Conservation (phyloP, 768 basidiomycete species). For the Suillus subaureus region DNA sequence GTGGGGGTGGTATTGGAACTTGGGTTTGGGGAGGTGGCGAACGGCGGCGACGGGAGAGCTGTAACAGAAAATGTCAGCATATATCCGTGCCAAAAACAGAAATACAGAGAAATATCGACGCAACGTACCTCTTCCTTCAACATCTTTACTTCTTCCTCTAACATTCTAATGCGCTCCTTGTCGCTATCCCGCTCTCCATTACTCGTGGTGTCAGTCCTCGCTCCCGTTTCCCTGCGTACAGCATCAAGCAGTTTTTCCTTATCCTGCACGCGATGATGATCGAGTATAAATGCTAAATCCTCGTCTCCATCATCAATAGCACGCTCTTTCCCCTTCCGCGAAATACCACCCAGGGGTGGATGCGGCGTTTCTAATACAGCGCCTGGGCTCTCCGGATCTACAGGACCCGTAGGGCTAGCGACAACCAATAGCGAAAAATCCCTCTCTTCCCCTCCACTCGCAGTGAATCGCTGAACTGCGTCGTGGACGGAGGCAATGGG, state of each 20-base stretch:
- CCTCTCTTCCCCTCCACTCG: slow-evolving; percentile 44
- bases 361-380: slow-evolving; percentile 25
- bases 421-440: slow-evolving; percentile 57
- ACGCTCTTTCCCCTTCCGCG: slow-evolving; percentile 50
- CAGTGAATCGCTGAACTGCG: slow-evolving; percentile 51
- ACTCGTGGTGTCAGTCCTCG: slow-evolving; percentile 29
- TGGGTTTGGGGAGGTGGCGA: slow-evolving; percentile 13
- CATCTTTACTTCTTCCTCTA: slow-evolving; percentile 66
- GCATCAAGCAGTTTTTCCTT: slow-evolving; percentile 65
- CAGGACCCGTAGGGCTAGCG: slow-evolving; percentile 41
- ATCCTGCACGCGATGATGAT: slow-evolving; percentile 51
- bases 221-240: slow-evolving; percentile 51
- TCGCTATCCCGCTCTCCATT: slow-evolving; percentile 51
- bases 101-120: not conserved
- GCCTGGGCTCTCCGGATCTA: slow-evolving; percentile 26
- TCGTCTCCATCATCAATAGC: slow-evolving; percentile 18
- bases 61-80: slow-evolving; percentile 1
- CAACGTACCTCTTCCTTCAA: slow-evolving; percentile 57
- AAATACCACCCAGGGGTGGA: slow-evolving; percentile 14
- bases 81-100: not conserved
- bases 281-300: slow-evolving; percentile 30
- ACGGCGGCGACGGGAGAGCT: slow-evolving; percentile 50
- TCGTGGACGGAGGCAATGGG: slow-evolving; percentile 46
- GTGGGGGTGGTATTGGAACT: slow-evolving; percentile 43
- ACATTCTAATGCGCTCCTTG: slow-evolving; percentile 59